Base-by-base conservation (phyloP, 164 flowering plant species). In the Liriodendron chinense region DNA sequence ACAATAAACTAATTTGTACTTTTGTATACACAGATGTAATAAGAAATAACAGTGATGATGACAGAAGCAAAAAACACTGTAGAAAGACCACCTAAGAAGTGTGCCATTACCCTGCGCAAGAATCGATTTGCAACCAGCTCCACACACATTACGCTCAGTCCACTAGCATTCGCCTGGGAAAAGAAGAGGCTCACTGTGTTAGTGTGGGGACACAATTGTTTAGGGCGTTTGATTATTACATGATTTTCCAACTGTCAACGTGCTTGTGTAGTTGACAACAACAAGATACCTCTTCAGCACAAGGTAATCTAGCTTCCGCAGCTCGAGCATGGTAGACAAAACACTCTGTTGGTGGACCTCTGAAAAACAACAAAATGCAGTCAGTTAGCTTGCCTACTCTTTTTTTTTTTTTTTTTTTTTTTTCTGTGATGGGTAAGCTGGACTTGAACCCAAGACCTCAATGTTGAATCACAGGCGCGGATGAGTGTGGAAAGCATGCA, bases 311-410 rank as follows among this genome's bases (percentile, higher is more conserved):
- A 79, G 89, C 85, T 86, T 92, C 90, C 28, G 80, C 72, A 9
- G 99, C 99, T 81, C 99, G 92, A 72, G 96, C 99, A 87, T 90
- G 97, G 80, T 88, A 92, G 70, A 96, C 28, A 75, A 91, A 90
- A 76, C 98, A 96, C 78, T 96, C 94, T 24, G 98, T 96, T 74
- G 99, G 91, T 24, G 99, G 99, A 76, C 99, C 99, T 70, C 97
- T 94, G 90, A 72, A 80, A 47, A 65, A 47, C 71, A 21, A 74
- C 20, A 72, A 71, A 26, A 24, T 64, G n/a, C 56, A 74, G 43
- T 34, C 56, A 74, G 43, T 34, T 34, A 34, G 43, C 7, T 34
- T 34, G 43, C 43, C 43, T 34, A 34, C 0, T 34, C 43, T 34
- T 4, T 34, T 4, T 34, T 34, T 34, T 6, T 34, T 28, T 5